A percentile compares a stretch with the other conserved stretches of the same genome.
These are phyloP conservation scores for Mycena leptocephala DNA, from an alignment of 768 basidiomycete genomes.

Conservation along the genomic window DNA sequence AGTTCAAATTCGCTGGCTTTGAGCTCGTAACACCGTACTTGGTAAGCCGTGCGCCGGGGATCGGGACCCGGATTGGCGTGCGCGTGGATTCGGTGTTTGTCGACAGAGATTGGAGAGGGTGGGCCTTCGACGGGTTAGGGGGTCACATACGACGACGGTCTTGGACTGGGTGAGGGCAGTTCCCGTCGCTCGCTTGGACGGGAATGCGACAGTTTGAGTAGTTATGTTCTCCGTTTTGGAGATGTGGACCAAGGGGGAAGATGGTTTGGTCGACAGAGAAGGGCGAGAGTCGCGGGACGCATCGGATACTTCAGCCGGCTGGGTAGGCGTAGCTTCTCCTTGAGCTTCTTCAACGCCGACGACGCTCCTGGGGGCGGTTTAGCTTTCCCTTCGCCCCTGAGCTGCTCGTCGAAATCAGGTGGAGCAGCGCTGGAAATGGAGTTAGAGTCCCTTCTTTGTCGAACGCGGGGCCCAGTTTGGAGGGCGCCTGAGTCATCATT, in stretches of 20 bases:
- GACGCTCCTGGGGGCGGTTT: slow-evolving; percentile 2
- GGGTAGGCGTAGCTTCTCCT: slow-evolving; percentile 10
- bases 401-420: not conserved
- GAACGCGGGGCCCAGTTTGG: slow-evolving; percentile 26
- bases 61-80: slow-evolving; percentile 8
- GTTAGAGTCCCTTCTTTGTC: slow-evolving; percentile 29
- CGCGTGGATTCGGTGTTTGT: slow-evolving; percentile 24
- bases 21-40: slow-evolving; percentile 31
- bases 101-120: slow-evolving; percentile 16
- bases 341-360: slow-evolving; percentile 30
- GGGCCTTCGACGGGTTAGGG: not conserved
- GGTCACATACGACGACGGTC: not conserved
- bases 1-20: slow-evolving; percentile 22
- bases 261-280: not conserved
- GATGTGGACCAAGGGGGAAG: not conserved
- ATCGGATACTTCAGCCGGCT: not conserved
- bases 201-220: not conserved
- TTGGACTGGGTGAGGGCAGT: not conserved
- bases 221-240: slow-evolving; percentile 9
- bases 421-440: not conserved
- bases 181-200: slow-evolving; percentile 2
- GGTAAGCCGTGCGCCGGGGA: slow-evolving; percentile 30
- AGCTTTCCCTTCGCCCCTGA: not conserved
- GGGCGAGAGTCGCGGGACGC: not conserved
- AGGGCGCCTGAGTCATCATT: slow-evolving; percentile 14